Conservation (phyloP, 768 basidiomycete species). For the Pseudohyphozyma bogoriensis region DNA sequence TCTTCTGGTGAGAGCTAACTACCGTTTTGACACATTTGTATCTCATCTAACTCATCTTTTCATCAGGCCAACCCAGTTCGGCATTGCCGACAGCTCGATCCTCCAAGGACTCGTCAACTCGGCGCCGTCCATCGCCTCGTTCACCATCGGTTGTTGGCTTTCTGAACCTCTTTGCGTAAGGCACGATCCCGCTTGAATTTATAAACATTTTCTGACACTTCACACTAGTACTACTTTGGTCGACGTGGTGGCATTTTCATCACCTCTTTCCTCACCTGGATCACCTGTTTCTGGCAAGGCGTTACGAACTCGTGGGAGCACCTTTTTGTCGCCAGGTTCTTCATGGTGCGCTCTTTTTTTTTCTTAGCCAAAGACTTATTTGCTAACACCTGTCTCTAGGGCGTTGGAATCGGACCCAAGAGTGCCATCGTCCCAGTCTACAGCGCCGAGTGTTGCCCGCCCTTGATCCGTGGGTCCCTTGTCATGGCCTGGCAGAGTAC, state of each 20-base stretch:
- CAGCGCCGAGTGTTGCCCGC: conserved; percentile 67
- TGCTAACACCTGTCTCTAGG: no score
- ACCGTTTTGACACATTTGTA: neutral
- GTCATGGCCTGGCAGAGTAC: conserved; percentile 49
- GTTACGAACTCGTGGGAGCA: conserved; percentile 44
- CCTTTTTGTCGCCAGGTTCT: conserved; percentile 42
- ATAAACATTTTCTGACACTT: no score
- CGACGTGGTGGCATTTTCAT: conserved; percentile 51
- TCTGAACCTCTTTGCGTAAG: no score
- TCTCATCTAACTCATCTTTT: neutral
- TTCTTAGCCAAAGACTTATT: no score
- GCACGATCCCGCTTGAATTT: no score
- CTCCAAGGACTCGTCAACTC: conserved; percentile 24
- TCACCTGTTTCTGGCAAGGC: conserved; percentile 50
- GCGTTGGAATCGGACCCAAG: conserved; percentile 59
- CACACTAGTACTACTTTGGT: conserved; percentile 53
- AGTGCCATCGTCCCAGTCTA: conserved; percentile 51
- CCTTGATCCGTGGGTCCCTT: conserved; percentile 71
- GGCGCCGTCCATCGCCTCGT: conserved; percentile 22
- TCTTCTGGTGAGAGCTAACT: conserved; percentile 9
- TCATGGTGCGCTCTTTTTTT: no score
- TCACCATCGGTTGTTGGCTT: conserved; percentile 45
- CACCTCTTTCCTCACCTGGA: conserved; percentile 43
- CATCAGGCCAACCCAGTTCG: neutral
- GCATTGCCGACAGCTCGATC: neutral